phyloP scores from a whole-genome alignment of 306 rosid species.

The Acacia crassicarpa region DNA sequence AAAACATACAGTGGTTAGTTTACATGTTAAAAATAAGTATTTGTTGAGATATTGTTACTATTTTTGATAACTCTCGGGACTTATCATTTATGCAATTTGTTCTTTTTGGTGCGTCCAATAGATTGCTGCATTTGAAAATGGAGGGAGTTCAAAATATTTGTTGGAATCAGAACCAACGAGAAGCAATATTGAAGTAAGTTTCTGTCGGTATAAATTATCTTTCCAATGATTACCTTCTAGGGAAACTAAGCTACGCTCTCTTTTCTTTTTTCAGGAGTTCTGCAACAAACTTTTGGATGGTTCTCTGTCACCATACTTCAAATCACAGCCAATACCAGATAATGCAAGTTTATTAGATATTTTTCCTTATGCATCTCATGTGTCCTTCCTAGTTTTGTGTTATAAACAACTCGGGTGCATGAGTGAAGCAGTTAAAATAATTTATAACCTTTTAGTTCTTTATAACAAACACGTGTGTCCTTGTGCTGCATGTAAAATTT shows the following conservation, averaged over 20 bases:
- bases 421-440: neutral
- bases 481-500: constrained; percentile 11
- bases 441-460: neutral
- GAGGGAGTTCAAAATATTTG: constrained; percentile 72
- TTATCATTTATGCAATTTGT: constrained; percentile 30
- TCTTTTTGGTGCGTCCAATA: constrained; percentile 35
- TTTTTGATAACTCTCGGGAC: neutral
- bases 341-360: constrained; percentile 52
- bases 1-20: constrained; percentile 70
- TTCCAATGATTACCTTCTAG: neutral
- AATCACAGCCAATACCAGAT: constrained; percentile 85
- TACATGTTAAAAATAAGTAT: constrained; percentile 8
- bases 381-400: neutral
- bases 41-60: constrained; percentile 6
- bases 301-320: constrained; percentile 66
- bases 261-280: constrained; percentile 61
- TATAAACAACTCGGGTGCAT: constrained; percentile 12
- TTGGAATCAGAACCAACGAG: constrained; percentile 65
- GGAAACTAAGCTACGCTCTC: constrained; percentile 21
- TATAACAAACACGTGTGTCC: neutral
- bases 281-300: constrained; percentile 67
- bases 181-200: constrained; percentile 71
- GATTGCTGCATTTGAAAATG: constrained; percentile 83
- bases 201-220: constrained; percentile 19
- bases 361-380: neutral